Base-by-base conservation (phyloP, 345 rosid species). In the Brassica napus region DNA sequence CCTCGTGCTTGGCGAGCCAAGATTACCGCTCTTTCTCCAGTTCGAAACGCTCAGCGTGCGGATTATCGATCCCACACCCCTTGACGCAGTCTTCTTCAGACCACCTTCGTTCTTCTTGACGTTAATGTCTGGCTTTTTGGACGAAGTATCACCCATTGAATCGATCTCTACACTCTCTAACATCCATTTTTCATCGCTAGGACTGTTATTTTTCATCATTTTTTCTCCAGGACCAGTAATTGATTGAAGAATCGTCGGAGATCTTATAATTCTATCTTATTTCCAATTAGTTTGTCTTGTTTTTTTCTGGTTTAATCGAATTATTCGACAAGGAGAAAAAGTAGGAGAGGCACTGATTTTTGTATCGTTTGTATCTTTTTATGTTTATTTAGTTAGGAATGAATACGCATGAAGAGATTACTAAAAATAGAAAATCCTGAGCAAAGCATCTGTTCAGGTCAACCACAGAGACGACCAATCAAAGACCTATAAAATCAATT, bases 81-180 rank as follows among this genome's bases (percentile, higher is more conserved):
- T 81, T 52, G 86, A 70, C 8, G 57, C 16, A 3, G 32, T 71
- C 71, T 54, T 83, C 74, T 71, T 71, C 23, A 8, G 61, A 82
- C 65, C 61, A 64, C 73, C 74, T 77, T 73, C 74, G 34, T 72
- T 77, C 59, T 77, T 76, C 67, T 59, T 72, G 26, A 6, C 12
- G 55, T 68, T 61, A 42, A 21, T 31, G 37, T 49, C 47, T 1
- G 76, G 67, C 76, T 80, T 15, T 78, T 75, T 26, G 69, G 14
- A 28, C 5, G 94, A 85, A 23, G 74, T 67, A 6, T 82, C 89
- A 8, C 54, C 85, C 88, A 89, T 85, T 16, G 14, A 44, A 70
- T 92, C 94, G 44, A 89, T 68, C 83, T 87, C 86, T 5, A 82
- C 83, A 75, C 85, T 85, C 31, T 92, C 90, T 16, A 90, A 87